Conservation (phyloP, 2,329 filamentous ascomycete genomes). For the Biscogniauxia sp. region DNA sequence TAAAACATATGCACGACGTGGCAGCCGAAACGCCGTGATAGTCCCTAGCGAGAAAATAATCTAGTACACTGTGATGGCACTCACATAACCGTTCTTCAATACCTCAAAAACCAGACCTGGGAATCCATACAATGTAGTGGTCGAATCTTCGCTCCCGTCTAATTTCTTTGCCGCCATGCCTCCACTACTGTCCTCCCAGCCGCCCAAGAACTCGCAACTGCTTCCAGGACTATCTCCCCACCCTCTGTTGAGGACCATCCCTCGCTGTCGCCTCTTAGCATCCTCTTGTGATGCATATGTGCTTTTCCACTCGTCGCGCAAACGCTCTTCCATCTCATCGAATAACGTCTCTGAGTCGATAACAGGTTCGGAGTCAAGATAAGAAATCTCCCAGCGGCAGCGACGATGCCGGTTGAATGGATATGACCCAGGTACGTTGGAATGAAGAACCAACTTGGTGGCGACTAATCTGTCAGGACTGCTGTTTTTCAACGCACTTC, state of each 20-base stretch:
- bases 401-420: conserved; percentile 93
- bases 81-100: conserved; percentile 85
- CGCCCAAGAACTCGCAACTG: conserved; percentile 80
- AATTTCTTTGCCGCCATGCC: conserved; percentile 47
- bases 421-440: conserved; percentile 92
- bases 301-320: conserved; percentile 69
- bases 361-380: conserved; percentile 45
- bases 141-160: conserved; percentile 56
- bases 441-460: conserved; percentile 90
- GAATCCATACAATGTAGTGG: conserved; percentile 87
- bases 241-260: conserved; percentile 89
- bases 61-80: conserved; percentile 85
- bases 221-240: conserved; percentile 91
- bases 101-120: conserved; percentile 95
- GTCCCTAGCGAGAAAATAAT: not conserved
- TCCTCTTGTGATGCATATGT: conserved; percentile 58
- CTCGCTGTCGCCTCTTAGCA: conserved; percentile 53
- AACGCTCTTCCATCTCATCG: conserved; percentile 63
- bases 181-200: conserved; percentile 74
- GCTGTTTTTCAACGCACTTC: conserved; percentile 38
- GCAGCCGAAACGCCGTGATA: not conserved
- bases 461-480: conserved; percentile 70
- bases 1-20: conserved; percentile 1
- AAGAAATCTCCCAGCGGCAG: conserved; percentile 78
- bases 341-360: conserved; percentile 78